A percentile compares a stretch with the other conserved stretches of the same genome.
phyloP scores from a whole-genome alignment of 106 monocot genomes.

The Cymbidium sinense region DNA sequence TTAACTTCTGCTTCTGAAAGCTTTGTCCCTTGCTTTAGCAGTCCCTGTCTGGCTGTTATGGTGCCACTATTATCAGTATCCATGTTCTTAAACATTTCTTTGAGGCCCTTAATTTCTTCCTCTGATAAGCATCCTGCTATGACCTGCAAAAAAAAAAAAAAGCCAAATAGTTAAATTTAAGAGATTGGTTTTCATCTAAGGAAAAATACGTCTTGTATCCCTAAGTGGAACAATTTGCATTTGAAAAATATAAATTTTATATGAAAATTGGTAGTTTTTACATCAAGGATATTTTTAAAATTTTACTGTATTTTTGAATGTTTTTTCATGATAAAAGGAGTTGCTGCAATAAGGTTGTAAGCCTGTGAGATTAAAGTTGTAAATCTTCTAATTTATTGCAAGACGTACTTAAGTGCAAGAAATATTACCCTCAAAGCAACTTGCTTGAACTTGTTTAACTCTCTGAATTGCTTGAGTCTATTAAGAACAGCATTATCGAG shows the following conservation, averaged over 20 bases:
- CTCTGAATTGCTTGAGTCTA: conserved; percentile 70
- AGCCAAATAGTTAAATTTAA: neutral
- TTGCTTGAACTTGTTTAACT: conserved; percentile 75
- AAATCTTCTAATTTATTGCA: neutral
- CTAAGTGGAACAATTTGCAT: too few species aligned
- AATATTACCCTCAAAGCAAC: conserved; percentile 54
- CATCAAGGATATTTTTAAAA: too few species aligned
- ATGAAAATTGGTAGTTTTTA: too few species aligned
- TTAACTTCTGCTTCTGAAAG: conserved; percentile 54
- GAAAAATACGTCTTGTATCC: too few species aligned
- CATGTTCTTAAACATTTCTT: conserved; percentile 79
- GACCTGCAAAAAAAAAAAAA: conserved; percentile 29
- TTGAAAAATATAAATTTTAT: too few species aligned
- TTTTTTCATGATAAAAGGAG: too few species aligned
- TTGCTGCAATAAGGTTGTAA: too few species aligned
- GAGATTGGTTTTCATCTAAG: neutral
- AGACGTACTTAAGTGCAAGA: neutral
- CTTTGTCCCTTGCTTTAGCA: conserved; percentile 60
- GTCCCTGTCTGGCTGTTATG: conserved; percentile 59
- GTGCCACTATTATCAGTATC: conserved; percentile 80
- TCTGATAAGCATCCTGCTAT: conserved; percentile 75
- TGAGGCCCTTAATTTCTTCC: conserved; percentile 60
- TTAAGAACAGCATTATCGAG: conserved; percentile 61
- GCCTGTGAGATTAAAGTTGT: too few species aligned
- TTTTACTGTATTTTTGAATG: too few species aligned